phyloP scores from a whole-genome alignment of 495 filamentous ascomycete genomes.

The Lophiotrema nucula region DNA sequence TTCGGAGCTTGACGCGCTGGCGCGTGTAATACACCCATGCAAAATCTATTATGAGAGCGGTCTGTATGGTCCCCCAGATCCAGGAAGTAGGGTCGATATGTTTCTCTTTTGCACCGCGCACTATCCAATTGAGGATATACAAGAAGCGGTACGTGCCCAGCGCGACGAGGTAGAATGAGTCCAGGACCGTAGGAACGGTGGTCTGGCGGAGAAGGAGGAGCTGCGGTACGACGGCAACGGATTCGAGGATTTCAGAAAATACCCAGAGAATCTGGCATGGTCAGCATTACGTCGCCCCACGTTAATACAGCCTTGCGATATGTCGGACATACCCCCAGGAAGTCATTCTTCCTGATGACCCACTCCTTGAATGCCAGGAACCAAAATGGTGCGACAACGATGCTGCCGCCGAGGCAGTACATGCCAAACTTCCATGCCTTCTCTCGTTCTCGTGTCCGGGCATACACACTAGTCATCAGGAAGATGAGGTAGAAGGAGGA shows the following conservation, averaged over 20 bases:
- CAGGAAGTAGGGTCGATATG: slow-evolving; percentile 69
- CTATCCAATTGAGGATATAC: slow-evolving; percentile 92
- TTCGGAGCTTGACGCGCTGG: slow-evolving; percentile 89
- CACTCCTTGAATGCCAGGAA: slow-evolving; percentile 58
- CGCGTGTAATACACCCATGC: slow-evolving; percentile 94
- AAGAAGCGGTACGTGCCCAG: slow-evolving; percentile 86
- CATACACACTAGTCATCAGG: slow-evolving; percentile 81
- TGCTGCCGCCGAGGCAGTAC: slow-evolving; percentile 58
- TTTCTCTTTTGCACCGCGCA: slow-evolving; percentile 56
- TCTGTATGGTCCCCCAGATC: slow-evolving; percentile 87
- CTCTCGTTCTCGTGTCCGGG: slow-evolving; percentile 85
- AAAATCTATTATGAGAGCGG: slow-evolving; percentile 88
- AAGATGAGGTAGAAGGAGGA: slow-evolving; percentile 85
- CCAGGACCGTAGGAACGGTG: slow-evolving; percentile 91
- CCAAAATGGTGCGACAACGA: slow-evolving; percentile 63
- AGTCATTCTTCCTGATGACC: slow-evolving; percentile 40
- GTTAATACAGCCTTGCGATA: not conserved
- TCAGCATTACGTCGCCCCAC: not conserved
- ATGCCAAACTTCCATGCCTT: slow-evolving; percentile 84
- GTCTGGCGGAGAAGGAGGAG: slow-evolving; percentile 90
- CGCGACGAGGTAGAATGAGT: slow-evolving; percentile 87
- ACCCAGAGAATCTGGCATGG: slow-evolving; percentile 65
- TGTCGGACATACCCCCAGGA: slow-evolving; percentile 51
- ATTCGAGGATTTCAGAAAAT: slow-evolving; percentile 89
- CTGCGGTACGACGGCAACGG: slow-evolving; percentile 85